A percentile compares a stretch with the other conserved stretches of the same genome.
phyloP scores from a whole-genome alignment of 306 rosid genomes.

The Prunus fruticosa region DNA sequence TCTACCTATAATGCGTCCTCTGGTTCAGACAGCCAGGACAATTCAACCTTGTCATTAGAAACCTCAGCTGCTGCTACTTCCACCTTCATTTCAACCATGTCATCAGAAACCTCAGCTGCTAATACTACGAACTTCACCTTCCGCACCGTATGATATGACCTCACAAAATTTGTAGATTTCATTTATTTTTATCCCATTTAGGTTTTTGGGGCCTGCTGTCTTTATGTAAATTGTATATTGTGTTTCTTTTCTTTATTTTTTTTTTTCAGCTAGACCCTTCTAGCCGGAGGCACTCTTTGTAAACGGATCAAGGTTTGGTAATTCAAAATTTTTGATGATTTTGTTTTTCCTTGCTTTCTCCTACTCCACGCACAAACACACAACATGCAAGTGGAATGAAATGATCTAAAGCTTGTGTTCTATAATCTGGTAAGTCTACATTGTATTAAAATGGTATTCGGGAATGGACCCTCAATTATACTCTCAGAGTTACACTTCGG shows the following conservation, averaged over 20 bases:
- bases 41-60: constrained; percentile 36
- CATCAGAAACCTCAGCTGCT: constrained; percentile 38
- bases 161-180: background rate
- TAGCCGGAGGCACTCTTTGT: constrained; percentile 21
- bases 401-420: too few relatives aligned
- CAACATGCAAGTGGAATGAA: background rate
- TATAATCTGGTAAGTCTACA: too few relatives aligned
- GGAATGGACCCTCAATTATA: too few relatives aligned
- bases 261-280: constrained; percentile 1
- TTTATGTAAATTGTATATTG: constrained; percentile 23
- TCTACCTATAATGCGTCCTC: constrained; percentile 38
- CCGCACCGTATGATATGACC: background rate
- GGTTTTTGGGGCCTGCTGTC: constrained; percentile 22
- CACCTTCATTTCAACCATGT: constrained; percentile 37
- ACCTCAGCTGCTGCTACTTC: constrained; percentile 41
- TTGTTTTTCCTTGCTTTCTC: background rate
- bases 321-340: background rate
- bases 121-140: constrained; percentile 34
- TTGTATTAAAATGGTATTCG: too few relatives aligned
- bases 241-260: background rate
- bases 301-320: constrained; percentile 22
- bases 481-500: too few relatives aligned
- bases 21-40: constrained; percentile 41
- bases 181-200: constrained; percentile 14
- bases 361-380: background rate